Evolutionary conservation across 2,329 filamentous ascomycete genomes (phyloP), one percentile per base, ranked within the genome.

Genomic region (Cordyceps militaris): DNA sequence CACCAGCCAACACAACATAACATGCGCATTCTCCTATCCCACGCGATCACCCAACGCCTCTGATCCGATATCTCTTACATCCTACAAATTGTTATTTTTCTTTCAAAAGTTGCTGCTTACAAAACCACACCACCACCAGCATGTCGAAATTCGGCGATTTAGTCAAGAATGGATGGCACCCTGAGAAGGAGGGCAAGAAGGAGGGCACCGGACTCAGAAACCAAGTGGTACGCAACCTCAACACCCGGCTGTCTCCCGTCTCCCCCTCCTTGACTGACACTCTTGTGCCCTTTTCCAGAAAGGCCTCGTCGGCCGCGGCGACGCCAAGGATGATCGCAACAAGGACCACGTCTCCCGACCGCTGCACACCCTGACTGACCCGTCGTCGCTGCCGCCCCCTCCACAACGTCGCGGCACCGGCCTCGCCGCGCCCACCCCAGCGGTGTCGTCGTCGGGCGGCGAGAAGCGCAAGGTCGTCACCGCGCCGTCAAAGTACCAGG

Each of bases 311-410:
- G 72, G 74, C 44, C 74, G 76, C 59, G 71, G 70, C 54, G 72
- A 73, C 32, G 66, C 68, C 28, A 65, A 67, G 16, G 62, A 66
- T 28, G 64, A 69, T 16, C 61, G 63, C 13, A 50, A 60, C 21
- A 60, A 64, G 23, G 64, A 70, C 57, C 75, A 77, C 62, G 70
- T 73, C 46, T 73, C 81, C 32, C 77, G 79, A 16, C 91, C 91
- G 1, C 74, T 95, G 44, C 78, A 84, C 9, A 78, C 83, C 3
- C 79, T 96, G 30, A 85, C 84, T 68, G 91, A 96, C 67, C 91
- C 90, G 1, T 71, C 82, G 1, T 81, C 84, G 16, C 96, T 96
- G 68, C 90, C 83, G 2, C 89, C 91, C 24, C 91, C 91, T 26
- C 91, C 91, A 0, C 92, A 83, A 65, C 87, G 73, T 38, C 69